These are phyloP conservation scores for Ophiostoma quercus DNA, from an alignment of 2,329 filamentous ascomycete species.

Conservation along the genomic window DNA sequence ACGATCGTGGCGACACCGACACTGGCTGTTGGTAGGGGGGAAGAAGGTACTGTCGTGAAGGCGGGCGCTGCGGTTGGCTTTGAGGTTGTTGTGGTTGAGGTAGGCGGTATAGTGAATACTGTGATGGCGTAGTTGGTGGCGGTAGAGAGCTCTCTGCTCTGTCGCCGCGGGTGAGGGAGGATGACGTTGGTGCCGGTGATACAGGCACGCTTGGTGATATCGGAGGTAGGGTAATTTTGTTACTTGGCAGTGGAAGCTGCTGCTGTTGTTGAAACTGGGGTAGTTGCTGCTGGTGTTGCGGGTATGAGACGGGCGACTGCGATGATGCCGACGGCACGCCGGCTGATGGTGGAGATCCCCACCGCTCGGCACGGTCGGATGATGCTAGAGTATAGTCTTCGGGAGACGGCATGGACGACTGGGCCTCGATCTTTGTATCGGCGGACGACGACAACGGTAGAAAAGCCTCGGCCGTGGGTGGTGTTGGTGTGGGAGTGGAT, in stretches of 20 bases:
- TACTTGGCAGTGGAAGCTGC: neutral
- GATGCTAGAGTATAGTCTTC: slow-evolving; percentile 19
- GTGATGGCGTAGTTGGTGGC: slow-evolving; percentile 1
- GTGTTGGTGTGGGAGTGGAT: slow-evolving; percentile 5
- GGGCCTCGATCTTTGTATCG: neutral
- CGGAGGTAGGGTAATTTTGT: neutral
- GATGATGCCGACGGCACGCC: neutral
- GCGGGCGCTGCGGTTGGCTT: neutral
- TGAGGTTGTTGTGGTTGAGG: neutral
- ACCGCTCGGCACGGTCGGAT: slow-evolving; percentile 7
- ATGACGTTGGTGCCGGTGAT: slow-evolving; percentile 1
- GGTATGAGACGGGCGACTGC: neutral
- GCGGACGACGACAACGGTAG: neutral
- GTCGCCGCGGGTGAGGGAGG: neutral
- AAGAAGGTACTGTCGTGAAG: neutral
- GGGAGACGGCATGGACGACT: slow-evolving; percentile 4
- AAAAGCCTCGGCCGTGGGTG: neutral
- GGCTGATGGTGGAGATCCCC: slow-evolving; percentile 12
- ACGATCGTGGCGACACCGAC: neutral
- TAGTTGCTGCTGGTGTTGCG: neutral
- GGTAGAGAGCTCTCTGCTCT: neutral
- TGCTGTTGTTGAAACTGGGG: neutral
- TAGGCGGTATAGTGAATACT: neutral
- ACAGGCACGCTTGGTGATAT: slow-evolving; percentile 10
- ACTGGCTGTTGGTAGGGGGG: neutral